Percentiles rank a stretch among this genome's conserved stretches.
phyloP scores from a whole-genome alignment of 2,329 filamentous ascomycete species.

The Cladosporium sp. region DNA sequence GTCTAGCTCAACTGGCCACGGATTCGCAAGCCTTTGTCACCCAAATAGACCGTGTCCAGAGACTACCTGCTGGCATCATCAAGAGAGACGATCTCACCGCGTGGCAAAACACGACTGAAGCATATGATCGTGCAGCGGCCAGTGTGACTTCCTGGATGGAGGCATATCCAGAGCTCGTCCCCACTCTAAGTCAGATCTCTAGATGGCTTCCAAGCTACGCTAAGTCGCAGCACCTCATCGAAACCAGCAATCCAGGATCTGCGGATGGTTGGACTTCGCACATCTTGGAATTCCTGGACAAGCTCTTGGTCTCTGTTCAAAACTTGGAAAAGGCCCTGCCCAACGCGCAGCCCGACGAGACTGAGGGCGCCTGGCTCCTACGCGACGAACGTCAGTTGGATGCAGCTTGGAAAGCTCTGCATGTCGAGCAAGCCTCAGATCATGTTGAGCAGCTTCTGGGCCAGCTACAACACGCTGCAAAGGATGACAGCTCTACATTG shows the following conservation, averaged over 20 bases:
- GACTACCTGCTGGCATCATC: neutral
- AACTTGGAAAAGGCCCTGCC: constrained; percentile 57
- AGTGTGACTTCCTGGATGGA: neutral
- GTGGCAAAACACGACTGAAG: neutral
- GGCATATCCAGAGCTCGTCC: constrained; percentile 1
- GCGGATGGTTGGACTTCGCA: constrained; percentile 50
- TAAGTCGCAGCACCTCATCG: neutral
- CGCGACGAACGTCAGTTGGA: constrained; percentile 45
- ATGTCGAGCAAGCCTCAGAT: constrained; percentile 52
- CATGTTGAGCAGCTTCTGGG: constrained; percentile 44
- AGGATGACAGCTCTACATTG: constrained; percentile 38
- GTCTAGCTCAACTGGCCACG: neutral
- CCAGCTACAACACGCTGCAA: constrained; percentile 36
- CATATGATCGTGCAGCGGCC: neutral
- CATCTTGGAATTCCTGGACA: constrained; percentile 65
- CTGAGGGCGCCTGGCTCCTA: constrained; percentile 61
- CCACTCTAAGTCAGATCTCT: neutral
- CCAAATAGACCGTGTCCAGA: neutral
- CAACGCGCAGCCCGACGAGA: constrained; percentile 54
- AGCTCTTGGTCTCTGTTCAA: constrained; percentile 75
- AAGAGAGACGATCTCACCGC: neutral
- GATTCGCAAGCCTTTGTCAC: constrained; percentile 33
- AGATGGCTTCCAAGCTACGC: constrained; percentile 1
- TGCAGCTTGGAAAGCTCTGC: constrained; percentile 56
- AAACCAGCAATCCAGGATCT: neutral